Evolutionary conservation across 306 rosid species (phyloP), one percentile per base, ranked within the genome.

Genomic region (Acacia melanoxylon): DNA sequence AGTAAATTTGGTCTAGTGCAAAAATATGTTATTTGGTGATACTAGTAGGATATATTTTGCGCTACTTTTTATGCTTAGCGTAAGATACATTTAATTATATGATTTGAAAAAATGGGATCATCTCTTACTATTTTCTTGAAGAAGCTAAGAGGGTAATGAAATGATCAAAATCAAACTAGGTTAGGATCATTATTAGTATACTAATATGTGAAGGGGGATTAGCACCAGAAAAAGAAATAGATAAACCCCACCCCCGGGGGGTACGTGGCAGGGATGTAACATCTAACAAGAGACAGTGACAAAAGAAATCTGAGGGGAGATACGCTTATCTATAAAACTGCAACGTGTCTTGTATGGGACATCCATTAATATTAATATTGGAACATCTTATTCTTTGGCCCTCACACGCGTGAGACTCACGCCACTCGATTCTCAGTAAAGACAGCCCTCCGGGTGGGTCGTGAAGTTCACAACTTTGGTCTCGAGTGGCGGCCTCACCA

Each of bases 331-430:
- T 63, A 19, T 27, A 0, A 52, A 25, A 81, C 82, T 70, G 41
- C 84, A 83, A 75, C 89, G 89, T 69, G 86, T 83, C 89, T 62
- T 33, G 4, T 41, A 13, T 75, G 44, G 6, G 29, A 75, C 48
- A 52, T 62, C 31, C 48, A 62, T 72, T 41, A 1, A 61, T 59
- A 62, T 72, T 41, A 1, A 61, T 59, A 48, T 31, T 33, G 35
- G 7, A 2, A 22, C 2, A 69, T 70, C 56, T 70, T 24, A 70
- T 70, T 70, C 75, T 42, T 14, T 70, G 33, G 11, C 8, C 16
- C 1, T 52, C 83, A 69, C 63, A 16, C 73, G 10, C 86, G 40
- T 40, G 2, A 1, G 13, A 2, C 0, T 1, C 78, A 14, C 82
- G 88, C 78, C n/a, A 2, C 1, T 1, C 31, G 27, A 22, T 10